A percentile compares a stretch with the other conserved stretches of the same genome.
Conservation (phyloP, 805 yeast genomes). For the Cyberlindnera maclurae region DNA sequence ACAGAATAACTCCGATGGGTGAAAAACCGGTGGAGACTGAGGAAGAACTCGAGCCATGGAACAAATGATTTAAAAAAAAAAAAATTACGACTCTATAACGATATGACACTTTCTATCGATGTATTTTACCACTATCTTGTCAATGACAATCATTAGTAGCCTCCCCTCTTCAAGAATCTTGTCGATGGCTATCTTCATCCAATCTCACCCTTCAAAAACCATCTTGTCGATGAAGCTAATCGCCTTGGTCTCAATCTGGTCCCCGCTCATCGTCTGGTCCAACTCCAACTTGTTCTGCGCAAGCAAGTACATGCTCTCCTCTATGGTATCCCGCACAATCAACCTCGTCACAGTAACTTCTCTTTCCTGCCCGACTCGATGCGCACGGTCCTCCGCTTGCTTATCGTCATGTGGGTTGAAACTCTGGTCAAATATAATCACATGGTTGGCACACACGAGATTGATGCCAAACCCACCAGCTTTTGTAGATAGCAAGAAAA, state of each 20-base stretch:
- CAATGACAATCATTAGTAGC: too few relatives aligned
- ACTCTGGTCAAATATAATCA: constrained; percentile 84
- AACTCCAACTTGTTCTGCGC: constrained; percentile 89
- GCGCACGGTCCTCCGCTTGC: constrained; percentile 98
- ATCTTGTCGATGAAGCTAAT: constrained; percentile 31
- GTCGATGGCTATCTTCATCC: too few relatives aligned
- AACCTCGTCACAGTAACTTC: constrained; percentile 76
- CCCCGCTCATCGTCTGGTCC: constrained; percentile 39
- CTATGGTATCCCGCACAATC: constrained; percentile 70
- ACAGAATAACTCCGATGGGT: constrained; percentile 66
- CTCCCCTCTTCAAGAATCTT: neutral
- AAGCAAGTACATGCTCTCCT: constrained; percentile 77
- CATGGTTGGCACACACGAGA: constrained; percentile 89
- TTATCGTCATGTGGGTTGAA: constrained; percentile 98
- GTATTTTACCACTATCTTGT: neutral
- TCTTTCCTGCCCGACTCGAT: constrained; percentile 89
- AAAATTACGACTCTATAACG: too few relatives aligned
- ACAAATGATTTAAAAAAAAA: constrained; percentile 10
- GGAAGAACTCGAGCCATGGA: constrained; percentile 26
- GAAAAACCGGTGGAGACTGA: constrained; percentile 59
- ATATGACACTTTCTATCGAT: neutral
- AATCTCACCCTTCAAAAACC: constrained; percentile 27
- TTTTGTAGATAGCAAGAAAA: constrained; percentile 84
- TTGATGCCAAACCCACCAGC: constrained; percentile 99
- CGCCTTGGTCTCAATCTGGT: constrained; percentile 22